Conservation (phyloP, 2,329 filamentous ascomycete species). For the Arachnomyces sp. region DNA sequence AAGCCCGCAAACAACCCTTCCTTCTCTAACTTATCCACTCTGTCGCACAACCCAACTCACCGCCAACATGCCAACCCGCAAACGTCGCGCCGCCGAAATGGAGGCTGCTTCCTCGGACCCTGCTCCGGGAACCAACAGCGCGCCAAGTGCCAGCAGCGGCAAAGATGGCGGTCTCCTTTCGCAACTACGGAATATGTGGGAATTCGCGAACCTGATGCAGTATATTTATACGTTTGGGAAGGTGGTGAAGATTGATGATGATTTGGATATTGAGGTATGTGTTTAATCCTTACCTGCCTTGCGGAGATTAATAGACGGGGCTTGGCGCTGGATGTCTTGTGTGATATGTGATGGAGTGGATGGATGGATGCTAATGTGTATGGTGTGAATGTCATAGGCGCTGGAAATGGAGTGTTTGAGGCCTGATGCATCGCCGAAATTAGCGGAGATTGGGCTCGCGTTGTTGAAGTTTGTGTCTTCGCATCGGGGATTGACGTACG, state of each 20-base stretch:
- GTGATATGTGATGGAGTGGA: constrained; percentile 12
- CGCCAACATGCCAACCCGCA: constrained; percentile 47
- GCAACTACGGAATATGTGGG: constrained; percentile 82
- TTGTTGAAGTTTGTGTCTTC: constrained; percentile 91
- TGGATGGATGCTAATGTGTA: not conserved
- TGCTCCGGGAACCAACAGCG: constrained; percentile 29
- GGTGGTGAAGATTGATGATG: constrained; percentile 80
- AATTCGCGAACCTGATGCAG: constrained; percentile 89
- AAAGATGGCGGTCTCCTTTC: constrained; percentile 46
- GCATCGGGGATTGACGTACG: constrained; percentile 84
- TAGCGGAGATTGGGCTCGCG: constrained; percentile 75
- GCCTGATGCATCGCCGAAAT: constrained; percentile 59
- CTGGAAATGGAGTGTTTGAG: constrained; percentile 84
- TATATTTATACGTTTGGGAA: constrained; percentile 89
- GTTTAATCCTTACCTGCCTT: constrained; percentile 13
- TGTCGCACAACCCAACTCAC: constrained; percentile 23
- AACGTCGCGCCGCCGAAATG: constrained; percentile 49
- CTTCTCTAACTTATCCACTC: too few relatives aligned
- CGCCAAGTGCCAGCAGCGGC: constrained; percentile 23
- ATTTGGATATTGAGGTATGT: constrained; percentile 80
- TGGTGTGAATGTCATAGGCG: constrained; percentile 50
- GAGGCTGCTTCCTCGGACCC: constrained; percentile 40
- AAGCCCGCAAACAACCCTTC: too few relatives aligned
- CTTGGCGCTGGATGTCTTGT: constrained; percentile 2
- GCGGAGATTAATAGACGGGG: not conserved